Evolutionary conservation across 73 alveolate species (phyloP).

Genomic region (Durusdinium trenchii): DNA sequence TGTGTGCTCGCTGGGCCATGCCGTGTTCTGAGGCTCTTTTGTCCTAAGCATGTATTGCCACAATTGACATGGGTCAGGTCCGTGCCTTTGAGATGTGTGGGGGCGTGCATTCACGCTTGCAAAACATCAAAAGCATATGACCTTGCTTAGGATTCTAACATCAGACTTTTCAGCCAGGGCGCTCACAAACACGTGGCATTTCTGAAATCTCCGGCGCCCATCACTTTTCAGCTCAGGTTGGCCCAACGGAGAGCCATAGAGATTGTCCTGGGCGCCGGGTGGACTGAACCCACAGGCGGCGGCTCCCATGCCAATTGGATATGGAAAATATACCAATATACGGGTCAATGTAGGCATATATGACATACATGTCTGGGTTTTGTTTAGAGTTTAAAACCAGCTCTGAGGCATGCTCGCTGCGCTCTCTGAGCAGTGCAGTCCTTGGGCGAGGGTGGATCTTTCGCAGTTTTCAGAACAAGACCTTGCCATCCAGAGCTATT

Average conservation of each 20-base stretch:
- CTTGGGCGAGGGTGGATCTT: too few relatives aligned
- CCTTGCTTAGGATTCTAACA: neutral
- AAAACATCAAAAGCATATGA: neutral
- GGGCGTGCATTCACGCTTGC: neutral
- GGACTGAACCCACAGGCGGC: neutral
- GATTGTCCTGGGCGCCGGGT: neutral
- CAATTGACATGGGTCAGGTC: neutral
- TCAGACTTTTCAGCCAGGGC: neutral
- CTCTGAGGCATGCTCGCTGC: too few relatives aligned
- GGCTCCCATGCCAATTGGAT: too few relatives aligned
- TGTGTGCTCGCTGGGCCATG: neutral
- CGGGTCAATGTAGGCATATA: too few relatives aligned
- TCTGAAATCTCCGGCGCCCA: slow-evolving; percentile 42
- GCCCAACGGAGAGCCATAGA: slow-evolving; percentile 43
- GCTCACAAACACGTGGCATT: slow-evolving; percentile 32
- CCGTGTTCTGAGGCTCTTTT: too few relatives aligned
- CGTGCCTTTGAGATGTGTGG: neutral
- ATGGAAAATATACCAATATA: too few relatives aligned
- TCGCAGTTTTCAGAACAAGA: too few relatives aligned
- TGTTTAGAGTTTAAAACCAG: too few relatives aligned
- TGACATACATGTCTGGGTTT: too few relatives aligned
- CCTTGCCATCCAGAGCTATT: too few relatives aligned
- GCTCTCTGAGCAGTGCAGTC: too few relatives aligned
- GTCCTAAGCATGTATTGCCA: neutral
- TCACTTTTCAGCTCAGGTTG: slow-evolving; percentile 44